A percentile compares a stretch with the other conserved stretches of the same genome.
These are phyloP conservation scores for Fusarium dimerum DNA, from an alignment of 2,329 filamentous ascomycete species.

Conservation along the genomic window DNA sequence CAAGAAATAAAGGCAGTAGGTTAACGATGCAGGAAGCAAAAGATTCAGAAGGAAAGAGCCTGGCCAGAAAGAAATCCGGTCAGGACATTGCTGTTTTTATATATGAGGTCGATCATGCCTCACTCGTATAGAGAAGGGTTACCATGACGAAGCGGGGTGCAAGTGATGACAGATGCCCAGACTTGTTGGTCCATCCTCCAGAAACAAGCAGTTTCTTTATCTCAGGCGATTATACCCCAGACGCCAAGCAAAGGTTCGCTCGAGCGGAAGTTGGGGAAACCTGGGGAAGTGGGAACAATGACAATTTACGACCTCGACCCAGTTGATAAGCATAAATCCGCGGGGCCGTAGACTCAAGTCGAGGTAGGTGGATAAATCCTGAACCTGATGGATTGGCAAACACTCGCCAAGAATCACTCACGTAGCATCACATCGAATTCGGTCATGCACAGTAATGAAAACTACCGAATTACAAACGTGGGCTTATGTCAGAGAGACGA, in stretches of 20 bases:
- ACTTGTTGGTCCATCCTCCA: neutral
- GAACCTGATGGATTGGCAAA: neutral
- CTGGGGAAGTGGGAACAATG: neutral
- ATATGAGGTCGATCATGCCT: constrained; percentile 1
- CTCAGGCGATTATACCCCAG: neutral
- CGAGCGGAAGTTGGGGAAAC: constrained; percentile 2
- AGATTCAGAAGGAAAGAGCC: neutral
- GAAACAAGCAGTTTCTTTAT: neutral
- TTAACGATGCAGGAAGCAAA: neutral
- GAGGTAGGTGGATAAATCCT: neutral
- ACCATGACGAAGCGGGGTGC: neutral
- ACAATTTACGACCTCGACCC: neutral
- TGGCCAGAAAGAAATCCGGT: neutral
- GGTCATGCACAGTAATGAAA: neutral
- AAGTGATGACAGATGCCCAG: constrained; percentile 1
- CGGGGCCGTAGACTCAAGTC: neutral
- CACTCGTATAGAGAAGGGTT: neutral
- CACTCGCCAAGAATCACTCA: neutral
- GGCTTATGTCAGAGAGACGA: neutral
- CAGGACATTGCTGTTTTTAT: constrained; percentile 1
- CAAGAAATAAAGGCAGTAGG: neutral
- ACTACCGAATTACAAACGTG: no score
- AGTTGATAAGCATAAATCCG: neutral
- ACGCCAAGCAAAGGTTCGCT: constrained; percentile 1
- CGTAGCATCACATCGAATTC: neutral